Evolutionary conservation across 2,329 filamentous ascomycete genomes (phyloP).

Genomic region (Parasarocladium wereldwijsianum): DNA sequence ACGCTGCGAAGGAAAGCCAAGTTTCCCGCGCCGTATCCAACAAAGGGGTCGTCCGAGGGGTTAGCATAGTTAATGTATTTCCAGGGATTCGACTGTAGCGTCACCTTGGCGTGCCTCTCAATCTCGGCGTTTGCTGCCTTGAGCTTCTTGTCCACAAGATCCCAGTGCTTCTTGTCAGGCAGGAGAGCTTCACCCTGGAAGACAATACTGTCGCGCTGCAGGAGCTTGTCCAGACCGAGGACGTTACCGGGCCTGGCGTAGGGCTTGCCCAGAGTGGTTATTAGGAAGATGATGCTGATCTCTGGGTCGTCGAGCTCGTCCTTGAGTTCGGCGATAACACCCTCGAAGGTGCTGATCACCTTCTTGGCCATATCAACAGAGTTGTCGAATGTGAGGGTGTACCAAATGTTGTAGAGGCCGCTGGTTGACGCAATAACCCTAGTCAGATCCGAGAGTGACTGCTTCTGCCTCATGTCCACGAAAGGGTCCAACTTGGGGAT

Average conservation of each 20-base stretch:
- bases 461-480: neutral
- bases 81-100: neutral
- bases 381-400: neutral
- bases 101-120: neutral
- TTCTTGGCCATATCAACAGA: neutral
- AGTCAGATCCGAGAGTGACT: neutral
- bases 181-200: neutral
- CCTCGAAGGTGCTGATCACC: neutral
- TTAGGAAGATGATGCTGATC: neutral
- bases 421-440: neutral
- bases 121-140: neutral
- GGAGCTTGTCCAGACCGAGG: neutral
- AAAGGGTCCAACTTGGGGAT: neutral
- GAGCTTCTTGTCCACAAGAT: neutral
- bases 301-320: neutral
- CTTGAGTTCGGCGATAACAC: neutral
- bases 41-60: slow-evolving; percentile 18
- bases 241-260: neutral
- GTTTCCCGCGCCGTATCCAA: slow-evolving; percentile 20
- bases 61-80: slow-evolving; percentile 29
- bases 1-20: slow-evolving; percentile 14
- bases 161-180: neutral
- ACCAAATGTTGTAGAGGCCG: neutral
- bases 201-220: neutral
- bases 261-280: neutral